Conservation (phyloP, 139 green algal species). For the Volvox reticuliferus region DNA sequence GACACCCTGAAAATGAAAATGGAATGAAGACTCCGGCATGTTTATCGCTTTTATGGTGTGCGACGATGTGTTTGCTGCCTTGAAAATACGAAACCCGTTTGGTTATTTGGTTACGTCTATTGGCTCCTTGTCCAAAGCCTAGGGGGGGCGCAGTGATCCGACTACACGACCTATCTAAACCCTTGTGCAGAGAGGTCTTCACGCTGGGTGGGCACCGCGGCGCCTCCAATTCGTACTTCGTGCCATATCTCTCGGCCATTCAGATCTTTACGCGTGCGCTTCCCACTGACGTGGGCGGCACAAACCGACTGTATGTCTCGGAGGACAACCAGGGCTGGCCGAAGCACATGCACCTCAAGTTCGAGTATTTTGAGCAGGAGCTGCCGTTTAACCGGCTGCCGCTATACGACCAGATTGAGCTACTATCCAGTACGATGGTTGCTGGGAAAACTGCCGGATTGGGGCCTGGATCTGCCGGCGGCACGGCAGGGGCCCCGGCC, state of each 20-base stretch:
- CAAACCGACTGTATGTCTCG: constrained; percentile 61
- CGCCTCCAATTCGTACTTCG: constrained; percentile 77
- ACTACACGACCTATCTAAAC: too few relatives aligned
- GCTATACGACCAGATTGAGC: constrained; percentile 71
- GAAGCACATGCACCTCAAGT: constrained; percentile 70
- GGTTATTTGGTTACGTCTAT: too few relatives aligned
- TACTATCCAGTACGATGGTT: constrained; percentile 50
- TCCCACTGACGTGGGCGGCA: constrained; percentile 51
- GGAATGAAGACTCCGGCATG: too few relatives aligned
- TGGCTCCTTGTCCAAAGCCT: too few relatives aligned
- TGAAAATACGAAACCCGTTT: too few relatives aligned
- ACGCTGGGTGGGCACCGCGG: constrained; percentile 71
- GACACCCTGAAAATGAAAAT: too few relatives aligned
- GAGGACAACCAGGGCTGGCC: constrained; percentile 72
- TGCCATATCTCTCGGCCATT: constrained; percentile 85
- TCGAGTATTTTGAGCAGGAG: constrained; percentile 76
- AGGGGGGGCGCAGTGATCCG: too few relatives aligned
- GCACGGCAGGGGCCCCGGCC: not conserved
- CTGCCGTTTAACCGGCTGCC: constrained; percentile 76
- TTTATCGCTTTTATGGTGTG: too few relatives aligned
- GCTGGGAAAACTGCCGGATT: not conserved
- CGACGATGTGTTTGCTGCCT: too few relatives aligned
- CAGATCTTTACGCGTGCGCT: constrained; percentile 75
- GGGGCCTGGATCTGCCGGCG: not conserved
- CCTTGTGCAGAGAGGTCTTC: constrained; percentile 46